Base-by-base conservation (phyloP, 2,329 filamentous ascomycete species). In the Alternaria sp. region DNA sequence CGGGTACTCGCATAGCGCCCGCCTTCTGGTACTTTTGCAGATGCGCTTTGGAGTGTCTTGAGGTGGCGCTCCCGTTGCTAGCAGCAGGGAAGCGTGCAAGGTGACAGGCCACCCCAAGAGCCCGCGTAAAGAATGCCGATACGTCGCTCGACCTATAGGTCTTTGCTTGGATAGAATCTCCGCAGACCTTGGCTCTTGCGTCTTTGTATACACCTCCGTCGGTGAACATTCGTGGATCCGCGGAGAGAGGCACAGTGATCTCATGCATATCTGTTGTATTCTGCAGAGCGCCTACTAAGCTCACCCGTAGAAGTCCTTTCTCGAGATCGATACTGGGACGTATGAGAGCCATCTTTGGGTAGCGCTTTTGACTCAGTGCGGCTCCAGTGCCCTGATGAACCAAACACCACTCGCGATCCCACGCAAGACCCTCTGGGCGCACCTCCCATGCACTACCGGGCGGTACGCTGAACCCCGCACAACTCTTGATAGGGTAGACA, bases 331-430 rank as follows among this genome's bases (percentile, higher is more conserved):
- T 83, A 5, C 75, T 79, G 7, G 96, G 95, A 54, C 87, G 86
- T 55, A 99, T 85, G 5, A 97, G 86, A 12, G 93, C 91, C 95
- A 99, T 98, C 32, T 85, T 88, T 3, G 94, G 92, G 75, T 96
- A 90, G 67, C 90, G 86, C 81, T 98, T 99, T 80, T 98, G 95
- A 75, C 88, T 97, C 57, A 99, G 83, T 6, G 91, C 93, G 70
- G 90, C 89, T 0, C 93, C 91, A 1, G 94, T 96, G 46, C 93
- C 93, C 74, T 90, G 87, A 76, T 97, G 94, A 13, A 99, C 85
- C 19, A 99, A 83, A 80, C 95, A 98, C 95, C 96, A 99, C 82
- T 98, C 95, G 65, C 96, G 87, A 78, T 99, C 96, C 93, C 95
- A 98, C 9, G 90, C 91, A 3, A 99, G 84, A 0, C 96, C 96